Conservation (phyloP, 192 early-diverging fungal genomes). For the Chytriomyces confervae region DNA sequence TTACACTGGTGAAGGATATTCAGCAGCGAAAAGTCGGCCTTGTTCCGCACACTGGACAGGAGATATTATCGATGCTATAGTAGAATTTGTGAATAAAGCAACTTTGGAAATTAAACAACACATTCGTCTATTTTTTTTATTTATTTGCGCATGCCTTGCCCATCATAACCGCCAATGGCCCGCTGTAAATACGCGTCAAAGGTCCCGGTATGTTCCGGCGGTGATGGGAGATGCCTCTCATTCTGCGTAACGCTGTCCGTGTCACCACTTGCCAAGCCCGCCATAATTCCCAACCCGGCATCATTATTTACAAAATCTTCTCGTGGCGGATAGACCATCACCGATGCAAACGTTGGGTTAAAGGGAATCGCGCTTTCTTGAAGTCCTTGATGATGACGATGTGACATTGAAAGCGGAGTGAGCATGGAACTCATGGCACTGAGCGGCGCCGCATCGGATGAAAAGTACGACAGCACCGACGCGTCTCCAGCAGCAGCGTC, state of each 20-base stretch:
- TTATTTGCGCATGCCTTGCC: background rate
- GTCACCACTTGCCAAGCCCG: background rate
- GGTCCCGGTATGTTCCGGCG: background rate
- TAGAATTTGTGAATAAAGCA: background rate
- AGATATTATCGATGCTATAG: slow-evolving; percentile 31
- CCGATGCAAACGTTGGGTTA: no score
- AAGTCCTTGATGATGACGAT: background rate
- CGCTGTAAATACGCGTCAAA: background rate
- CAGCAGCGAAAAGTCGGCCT: slow-evolving; percentile 35
- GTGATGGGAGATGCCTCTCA: background rate
- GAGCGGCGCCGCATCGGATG: background rate
- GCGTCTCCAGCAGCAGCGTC: background rate
- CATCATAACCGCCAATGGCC: background rate
- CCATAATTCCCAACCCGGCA: background rate
- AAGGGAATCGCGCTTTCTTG: background rate
- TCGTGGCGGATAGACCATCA: no score
- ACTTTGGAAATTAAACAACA: background rate
- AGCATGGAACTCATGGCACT: background rate
- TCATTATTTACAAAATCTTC: background rate
- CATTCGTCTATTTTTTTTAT: background rate
- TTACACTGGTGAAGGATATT: slow-evolving; percentile 28
- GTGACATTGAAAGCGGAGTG: background rate
- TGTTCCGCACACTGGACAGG: slow-evolving; percentile 33
- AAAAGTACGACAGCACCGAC: background rate
- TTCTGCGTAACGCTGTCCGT: background rate